phyloP scores from a whole-genome alignment of 805 yeast genomes.

The Nakazawaea populi region DNA sequence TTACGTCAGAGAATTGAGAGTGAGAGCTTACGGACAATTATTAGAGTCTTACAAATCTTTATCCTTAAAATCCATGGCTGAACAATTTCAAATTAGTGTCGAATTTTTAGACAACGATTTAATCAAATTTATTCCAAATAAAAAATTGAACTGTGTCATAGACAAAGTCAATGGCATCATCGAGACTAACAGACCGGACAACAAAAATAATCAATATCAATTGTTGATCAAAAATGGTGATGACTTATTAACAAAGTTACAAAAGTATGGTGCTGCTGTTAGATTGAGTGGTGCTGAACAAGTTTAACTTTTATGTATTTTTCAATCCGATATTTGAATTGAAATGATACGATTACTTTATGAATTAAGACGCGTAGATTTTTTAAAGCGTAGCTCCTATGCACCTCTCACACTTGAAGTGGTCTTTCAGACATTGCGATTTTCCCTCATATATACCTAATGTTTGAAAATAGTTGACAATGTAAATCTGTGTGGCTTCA shows the following conservation, averaged over 20 bases:
- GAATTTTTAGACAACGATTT: conserved; percentile 85
- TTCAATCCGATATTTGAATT: no score
- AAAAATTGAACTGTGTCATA: conserved; percentile 90
- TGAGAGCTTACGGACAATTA: conserved; percentile 90
- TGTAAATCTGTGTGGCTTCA: no score
- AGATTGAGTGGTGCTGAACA: conserved; percentile 89
- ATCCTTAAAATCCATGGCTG: conserved; percentile 89
- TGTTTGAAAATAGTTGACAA: no score
- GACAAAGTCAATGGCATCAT: conserved; percentile 94
- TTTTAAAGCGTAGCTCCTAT: no score
- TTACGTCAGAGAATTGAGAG: conserved; percentile 87
- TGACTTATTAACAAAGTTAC: conserved; percentile 83
- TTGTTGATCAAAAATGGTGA: conserved; percentile 88
- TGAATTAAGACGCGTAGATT: no score
- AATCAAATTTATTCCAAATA: conserved; percentile 86
- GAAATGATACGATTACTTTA: no score
- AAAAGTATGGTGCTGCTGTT: conserved; percentile 96
- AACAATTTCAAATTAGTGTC: conserved; percentile 82
- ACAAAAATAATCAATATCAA: conserved; percentile 92
- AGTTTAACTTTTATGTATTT: conserved; percentile 20
- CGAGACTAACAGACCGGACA: conserved; percentile 94
- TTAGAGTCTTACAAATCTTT: conserved; percentile 91
- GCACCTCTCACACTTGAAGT: no score
- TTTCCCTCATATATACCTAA: no score
- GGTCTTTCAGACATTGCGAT: no score